A percentile compares a stretch with the other conserved stretches of the same genome.
Evolutionary conservation across 2,329 filamentous ascomycete species (phyloP).

Genomic region (Chaetothyriales sp.): DNA sequence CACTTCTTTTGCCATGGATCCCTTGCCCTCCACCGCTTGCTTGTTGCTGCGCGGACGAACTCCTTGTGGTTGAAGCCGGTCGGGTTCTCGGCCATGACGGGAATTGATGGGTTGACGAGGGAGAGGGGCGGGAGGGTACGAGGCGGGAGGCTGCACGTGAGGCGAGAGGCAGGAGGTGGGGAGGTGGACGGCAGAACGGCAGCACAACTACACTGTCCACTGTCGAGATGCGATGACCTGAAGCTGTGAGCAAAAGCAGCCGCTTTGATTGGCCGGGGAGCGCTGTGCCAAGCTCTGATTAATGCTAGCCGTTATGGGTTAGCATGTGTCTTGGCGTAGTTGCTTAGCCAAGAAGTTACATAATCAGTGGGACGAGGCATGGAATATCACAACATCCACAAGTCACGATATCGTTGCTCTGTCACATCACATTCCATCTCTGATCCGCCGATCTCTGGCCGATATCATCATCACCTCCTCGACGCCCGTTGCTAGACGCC

Average conservation of each 20-base stretch:
- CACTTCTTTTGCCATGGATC: constrained; percentile 52
- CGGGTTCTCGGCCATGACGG: constrained; percentile 39
- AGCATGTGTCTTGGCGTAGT: not conserved
- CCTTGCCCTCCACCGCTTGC: constrained; percentile 20
- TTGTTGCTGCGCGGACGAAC: constrained; percentile 16
- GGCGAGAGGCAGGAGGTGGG: constrained; percentile 73
- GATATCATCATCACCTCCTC: constrained; percentile 3
- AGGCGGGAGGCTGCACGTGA: constrained; percentile 48
- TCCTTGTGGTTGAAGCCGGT: constrained; percentile 76
- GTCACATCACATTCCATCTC: not conserved
- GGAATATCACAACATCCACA: too few relatives aligned
- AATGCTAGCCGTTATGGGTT: not conserved
- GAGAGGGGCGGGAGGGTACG: not conserved
- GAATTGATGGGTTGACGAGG: constrained; percentile 5
- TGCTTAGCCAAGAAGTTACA: too few relatives aligned
- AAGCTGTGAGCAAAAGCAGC: not conserved
- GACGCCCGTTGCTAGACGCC: not conserved
- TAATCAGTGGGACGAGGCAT: too few relatives aligned
- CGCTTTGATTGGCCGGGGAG: not conserved
- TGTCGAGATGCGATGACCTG: too few relatives aligned
- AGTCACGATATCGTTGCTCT: not conserved
- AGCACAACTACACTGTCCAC: too few relatives aligned
- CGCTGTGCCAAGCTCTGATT: not conserved
- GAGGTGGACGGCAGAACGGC: constrained; percentile 49
- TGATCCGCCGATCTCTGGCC: not conserved